A percentile compares a stretch with the other conserved stretches of the same genome.
Conservation (phyloP, 257 asterid genomes). For the Solanum arcanum region DNA sequence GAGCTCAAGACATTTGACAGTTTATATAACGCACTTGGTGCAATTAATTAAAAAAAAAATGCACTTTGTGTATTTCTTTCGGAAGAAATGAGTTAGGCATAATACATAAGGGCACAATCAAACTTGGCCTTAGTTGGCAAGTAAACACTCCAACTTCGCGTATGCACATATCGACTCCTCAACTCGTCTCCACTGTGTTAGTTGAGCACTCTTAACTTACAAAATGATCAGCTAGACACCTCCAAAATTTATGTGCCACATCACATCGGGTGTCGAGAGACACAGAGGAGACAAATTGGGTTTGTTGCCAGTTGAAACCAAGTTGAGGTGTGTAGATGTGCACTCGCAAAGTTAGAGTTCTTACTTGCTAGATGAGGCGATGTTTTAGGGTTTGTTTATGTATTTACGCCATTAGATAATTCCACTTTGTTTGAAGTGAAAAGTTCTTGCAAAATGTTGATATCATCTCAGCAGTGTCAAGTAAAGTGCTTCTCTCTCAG, state of each 20-base stretch:
- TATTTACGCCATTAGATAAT: neutral
- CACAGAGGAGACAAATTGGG: neutral
- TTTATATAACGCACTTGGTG: neutral
- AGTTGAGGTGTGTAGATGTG: neutral
- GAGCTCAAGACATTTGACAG: neutral
- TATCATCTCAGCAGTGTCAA: neutral
- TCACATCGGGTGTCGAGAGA: neutral
- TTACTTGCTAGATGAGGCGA: neutral
- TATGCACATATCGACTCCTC: neutral
- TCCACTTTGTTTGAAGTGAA: neutral
- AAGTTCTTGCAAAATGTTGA: neutral
- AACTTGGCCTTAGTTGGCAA: neutral
- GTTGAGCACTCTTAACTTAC: neutral
- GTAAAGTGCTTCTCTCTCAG: neutral
- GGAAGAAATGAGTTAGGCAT: neutral
- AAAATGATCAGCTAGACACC: neutral
- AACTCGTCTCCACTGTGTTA: neutral
- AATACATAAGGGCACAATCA: neutral
- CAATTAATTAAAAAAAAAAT: too few relatives aligned
- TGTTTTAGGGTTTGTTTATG: neutral
- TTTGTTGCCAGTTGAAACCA: neutral
- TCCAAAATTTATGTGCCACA: neutral
- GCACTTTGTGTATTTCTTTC: neutral
- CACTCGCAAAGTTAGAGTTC: neutral
- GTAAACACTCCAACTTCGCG: neutral